Evolutionary conservation across 352 stramenopile genomes (phyloP).

Genomic region (Phytophthora pisi): DNA sequence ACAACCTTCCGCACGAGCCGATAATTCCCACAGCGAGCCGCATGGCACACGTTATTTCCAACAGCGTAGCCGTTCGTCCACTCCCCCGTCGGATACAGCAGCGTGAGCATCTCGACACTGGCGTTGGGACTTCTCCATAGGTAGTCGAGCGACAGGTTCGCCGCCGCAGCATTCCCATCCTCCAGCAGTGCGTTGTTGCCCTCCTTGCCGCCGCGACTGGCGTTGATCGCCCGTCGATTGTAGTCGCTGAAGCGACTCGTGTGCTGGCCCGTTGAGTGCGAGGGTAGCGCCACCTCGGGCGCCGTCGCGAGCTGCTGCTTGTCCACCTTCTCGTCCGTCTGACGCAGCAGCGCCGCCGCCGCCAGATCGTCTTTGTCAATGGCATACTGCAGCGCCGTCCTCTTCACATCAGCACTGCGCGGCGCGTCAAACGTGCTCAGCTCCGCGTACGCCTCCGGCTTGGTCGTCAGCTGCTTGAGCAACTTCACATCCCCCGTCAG

Average conservation of each 20-base stretch:
- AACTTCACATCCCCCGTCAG: constrained; percentile 76
- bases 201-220: constrained; percentile 78
- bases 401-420: constrained; percentile 50
- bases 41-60: constrained; percentile 40
- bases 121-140: constrained; percentile 52
- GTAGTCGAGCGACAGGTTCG: constrained; percentile 23
- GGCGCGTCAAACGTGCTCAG: constrained; percentile 57
- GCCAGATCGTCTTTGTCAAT: constrained; percentile 66
- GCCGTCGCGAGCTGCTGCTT: constrained; percentile 44
- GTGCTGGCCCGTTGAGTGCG: constrained; percentile 77
- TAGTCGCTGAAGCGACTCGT: constrained; percentile 84
- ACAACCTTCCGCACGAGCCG: constrained; percentile 54
- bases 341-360: constrained; percentile 47
- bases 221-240: constrained; percentile 81
- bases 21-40: constrained; percentile 52
- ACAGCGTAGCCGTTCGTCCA: constrained; percentile 46
- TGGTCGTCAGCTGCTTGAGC: constrained; percentile 63
- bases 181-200: constrained; percentile 76
- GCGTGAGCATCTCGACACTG: constrained; percentile 68
- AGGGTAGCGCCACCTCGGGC: constrained; percentile 63
- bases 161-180: constrained; percentile 30
- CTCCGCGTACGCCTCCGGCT: constrained; percentile 49
- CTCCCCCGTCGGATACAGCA: constrained; percentile 67
- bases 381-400: constrained; percentile 65
- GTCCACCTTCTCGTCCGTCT: constrained; percentile 56